These are phyloP conservation scores for Stenocarpella maydis DNA, from an alignment of 2,329 filamentous ascomycete species.

Conservation along the genomic window DNA sequence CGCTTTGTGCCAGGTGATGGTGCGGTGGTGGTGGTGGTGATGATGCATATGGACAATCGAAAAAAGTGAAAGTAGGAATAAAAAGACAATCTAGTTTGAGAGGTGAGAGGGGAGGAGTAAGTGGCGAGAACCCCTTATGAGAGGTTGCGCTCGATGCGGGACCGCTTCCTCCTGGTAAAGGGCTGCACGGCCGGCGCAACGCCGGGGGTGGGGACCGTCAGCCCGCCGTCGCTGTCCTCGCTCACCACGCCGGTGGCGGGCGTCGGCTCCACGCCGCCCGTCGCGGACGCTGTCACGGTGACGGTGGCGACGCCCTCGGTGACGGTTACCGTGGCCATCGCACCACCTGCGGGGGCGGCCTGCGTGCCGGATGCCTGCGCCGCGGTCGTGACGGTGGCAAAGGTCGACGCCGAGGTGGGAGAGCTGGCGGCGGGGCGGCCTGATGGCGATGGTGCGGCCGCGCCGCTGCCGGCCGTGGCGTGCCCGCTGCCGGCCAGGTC, in stretches of 20 bases:
- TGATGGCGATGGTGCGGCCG: background rate
- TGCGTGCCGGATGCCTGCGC: conserved; percentile 7
- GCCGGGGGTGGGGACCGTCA: conserved; percentile 19
- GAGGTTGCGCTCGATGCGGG: conserved; percentile 31
- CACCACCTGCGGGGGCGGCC: background rate
- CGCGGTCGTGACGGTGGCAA: conserved; percentile 31
- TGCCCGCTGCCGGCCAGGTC: conserved; percentile 1
- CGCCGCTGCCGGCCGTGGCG: background rate
- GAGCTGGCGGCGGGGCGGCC: background rate
- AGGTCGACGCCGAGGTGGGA: conserved; percentile 30
- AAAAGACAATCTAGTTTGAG: background rate
- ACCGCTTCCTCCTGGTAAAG: conserved; percentile 30
- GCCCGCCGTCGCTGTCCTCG: conserved; percentile 22
- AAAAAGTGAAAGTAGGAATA: background rate
- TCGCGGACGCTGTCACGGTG: conserved; percentile 25
- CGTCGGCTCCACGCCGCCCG: background rate
- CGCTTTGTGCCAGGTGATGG: background rate
- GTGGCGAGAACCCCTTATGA: background rate
- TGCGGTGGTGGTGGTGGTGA: background rate
- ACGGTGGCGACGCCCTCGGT: conserved; percentile 31
- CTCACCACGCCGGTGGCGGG: conserved; percentile 9
- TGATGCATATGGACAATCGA: conserved; percentile 24
- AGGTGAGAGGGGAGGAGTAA: background rate
- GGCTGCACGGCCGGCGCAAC: conserved; percentile 33
- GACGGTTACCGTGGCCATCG: conserved; percentile 33